Conservation (phyloP, 768 basidiomycete genomes). For the Suillus paluster region DNA sequence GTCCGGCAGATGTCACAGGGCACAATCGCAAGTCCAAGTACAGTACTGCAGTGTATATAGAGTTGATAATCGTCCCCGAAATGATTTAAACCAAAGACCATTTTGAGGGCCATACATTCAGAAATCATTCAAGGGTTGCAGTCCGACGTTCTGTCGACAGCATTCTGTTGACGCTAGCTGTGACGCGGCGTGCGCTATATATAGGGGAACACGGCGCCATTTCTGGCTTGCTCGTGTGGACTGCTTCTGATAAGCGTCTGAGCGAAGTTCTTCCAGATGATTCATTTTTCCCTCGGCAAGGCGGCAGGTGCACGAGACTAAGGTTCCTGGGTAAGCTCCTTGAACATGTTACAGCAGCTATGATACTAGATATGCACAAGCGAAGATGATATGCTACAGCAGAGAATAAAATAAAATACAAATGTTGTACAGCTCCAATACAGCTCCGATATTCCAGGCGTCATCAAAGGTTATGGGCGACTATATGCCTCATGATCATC, state of each 20-base stretch:
- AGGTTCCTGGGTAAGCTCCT: neutral
- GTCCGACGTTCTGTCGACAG: neutral
- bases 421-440: constrained; percentile 8
- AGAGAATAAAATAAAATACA: constrained; percentile 17
- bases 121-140: neutral
- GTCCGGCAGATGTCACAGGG: neutral
- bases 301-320: no score
- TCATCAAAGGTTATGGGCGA: constrained; percentile 44
- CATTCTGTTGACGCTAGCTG: neutral
- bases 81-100: no score
- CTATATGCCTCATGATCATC: constrained; percentile 69
- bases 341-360: neutral
- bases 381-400: constrained; percentile 7
- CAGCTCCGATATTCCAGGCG: neutral
- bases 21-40: neutral
- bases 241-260: neutral
- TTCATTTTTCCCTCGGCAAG: neutral
- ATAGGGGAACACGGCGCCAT: neutral
- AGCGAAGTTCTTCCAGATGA: no score
- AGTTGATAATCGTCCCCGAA: no score
- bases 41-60: neutral
- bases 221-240: neutral
- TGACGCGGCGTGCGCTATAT: neutral
- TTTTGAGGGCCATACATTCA: no score
- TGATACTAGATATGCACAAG: constrained; percentile 13